phyloP scores from a whole-genome alignment of 805 yeast genomes.

The Wickerhamia fluorescens region DNA sequence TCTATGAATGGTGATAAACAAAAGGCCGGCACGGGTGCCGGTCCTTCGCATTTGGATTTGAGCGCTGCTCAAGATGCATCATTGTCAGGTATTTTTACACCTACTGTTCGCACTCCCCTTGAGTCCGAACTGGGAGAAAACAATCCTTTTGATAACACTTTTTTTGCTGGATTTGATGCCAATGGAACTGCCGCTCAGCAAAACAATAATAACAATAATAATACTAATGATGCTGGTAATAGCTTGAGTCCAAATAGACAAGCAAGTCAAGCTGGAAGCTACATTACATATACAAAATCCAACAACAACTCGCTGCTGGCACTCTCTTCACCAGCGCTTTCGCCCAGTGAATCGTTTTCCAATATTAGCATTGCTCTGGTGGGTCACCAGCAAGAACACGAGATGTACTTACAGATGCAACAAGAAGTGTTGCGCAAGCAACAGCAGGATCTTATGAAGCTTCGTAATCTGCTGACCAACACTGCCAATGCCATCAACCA shows the following conservation, averaged over 20 bases:
- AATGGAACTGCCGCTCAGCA: not conserved
- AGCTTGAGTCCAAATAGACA: too few species aligned
- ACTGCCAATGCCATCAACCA: constrained; percentile 1
- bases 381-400: constrained; percentile 23
- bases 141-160: constrained; percentile 33
- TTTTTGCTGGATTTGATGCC: constrained; percentile 6
- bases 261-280: too few species aligned
- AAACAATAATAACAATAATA: too few species aligned
- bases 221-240: not conserved
- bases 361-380: constrained; percentile 1
- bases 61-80: constrained; percentile 5
- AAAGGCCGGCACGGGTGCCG: too few species aligned
- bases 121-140: constrained; percentile 8
- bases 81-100: constrained; percentile 33
- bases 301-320: too few species aligned
- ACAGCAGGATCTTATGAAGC: constrained; percentile 20
- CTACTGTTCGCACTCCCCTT: constrained; percentile 28
- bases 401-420: constrained; percentile 29
- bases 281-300: too few species aligned
- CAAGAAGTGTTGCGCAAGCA: constrained; percentile 32
- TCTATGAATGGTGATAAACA: not conserved
- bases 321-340: not conserved
- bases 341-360: not conserved
- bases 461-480: constrained; percentile 3
- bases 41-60: constrained; percentile 1